phyloP scores from a whole-genome alignment of 306 rosid species.

The Quercus mongolica region DNA sequence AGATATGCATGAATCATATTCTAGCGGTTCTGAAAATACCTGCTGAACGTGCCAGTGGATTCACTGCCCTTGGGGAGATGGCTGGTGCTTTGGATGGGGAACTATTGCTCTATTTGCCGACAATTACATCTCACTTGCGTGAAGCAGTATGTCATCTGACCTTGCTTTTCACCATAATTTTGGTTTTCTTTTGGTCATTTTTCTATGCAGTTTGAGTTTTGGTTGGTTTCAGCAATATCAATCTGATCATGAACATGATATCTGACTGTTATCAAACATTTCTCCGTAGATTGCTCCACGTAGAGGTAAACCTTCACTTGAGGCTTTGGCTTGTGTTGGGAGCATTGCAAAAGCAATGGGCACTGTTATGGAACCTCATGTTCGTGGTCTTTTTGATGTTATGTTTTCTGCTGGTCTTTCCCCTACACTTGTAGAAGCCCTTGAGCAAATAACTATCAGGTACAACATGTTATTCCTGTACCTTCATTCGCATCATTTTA shows the following conservation, averaged over 20 bases:
- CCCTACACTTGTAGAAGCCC: slow-evolving; percentile 81
- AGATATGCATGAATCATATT: slow-evolving; percentile 99
- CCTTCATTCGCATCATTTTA: background rate
- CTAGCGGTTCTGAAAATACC: slow-evolving; percentile 87
- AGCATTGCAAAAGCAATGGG: slow-evolving; percentile 98
- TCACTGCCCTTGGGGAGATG: slow-evolving; percentile 99
- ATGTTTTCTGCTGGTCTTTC: slow-evolving; percentile 95
- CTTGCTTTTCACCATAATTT: slow-evolving; percentile 8
- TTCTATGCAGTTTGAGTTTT: slow-evolving; percentile 13
- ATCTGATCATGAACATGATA: slow-evolving; percentile 15
- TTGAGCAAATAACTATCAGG: slow-evolving; percentile 81
- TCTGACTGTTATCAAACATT: slow-evolving; percentile 26
- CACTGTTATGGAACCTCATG: slow-evolving; percentile 78
- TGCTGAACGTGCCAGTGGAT: slow-evolving; percentile 96
- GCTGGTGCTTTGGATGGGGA: slow-evolving; percentile 99
- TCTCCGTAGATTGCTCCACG: slow-evolving; percentile 92
- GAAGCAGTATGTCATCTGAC: slow-evolving; percentile 69
- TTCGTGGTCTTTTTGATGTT: slow-evolving; percentile 85
- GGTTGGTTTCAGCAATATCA: slow-evolving; percentile 16
- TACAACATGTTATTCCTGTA: slow-evolving; percentile 19
- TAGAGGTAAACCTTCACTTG: slow-evolving; percentile 89
- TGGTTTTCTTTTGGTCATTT: slow-evolving; percentile 13
- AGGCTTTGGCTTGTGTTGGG: slow-evolving; percentile 99
- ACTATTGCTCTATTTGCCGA: slow-evolving; percentile 82
- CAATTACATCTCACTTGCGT: slow-evolving; percentile 76